Evolutionary conservation across 257 asterid species (phyloP), one percentile per base, ranked within the genome.

Genomic region (Solanum virginianum): DNA sequence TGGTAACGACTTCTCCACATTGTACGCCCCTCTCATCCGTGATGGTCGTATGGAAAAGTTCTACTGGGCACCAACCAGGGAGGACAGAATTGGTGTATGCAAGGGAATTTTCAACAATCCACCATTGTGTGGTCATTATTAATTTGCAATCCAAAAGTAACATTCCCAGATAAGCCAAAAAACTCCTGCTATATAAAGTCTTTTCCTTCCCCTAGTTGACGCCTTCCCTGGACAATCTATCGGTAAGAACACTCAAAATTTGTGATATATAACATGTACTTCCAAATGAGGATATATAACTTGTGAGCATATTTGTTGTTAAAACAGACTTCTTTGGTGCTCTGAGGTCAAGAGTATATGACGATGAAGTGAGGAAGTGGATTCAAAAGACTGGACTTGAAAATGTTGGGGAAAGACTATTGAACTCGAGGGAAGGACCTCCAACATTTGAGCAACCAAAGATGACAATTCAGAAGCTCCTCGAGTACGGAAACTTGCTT

Each of bases 21-120:
- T 94, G 80, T 94, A 94, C 26, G 98, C 98, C 2, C 98, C 98
- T 3, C 94, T 94, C 77, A 94, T 94, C 84, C 98, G 98, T 79
- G 98, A 94, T 72, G 98, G 98, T 22, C 98, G 98, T 83, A 94
- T 94, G 98, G 98, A 94, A 92, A 94, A 94, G 90, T 94, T 93
- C 92, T 94, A 94, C 89, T 94, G 98, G 98, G 97, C 98, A 11
- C 98, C 98, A 13, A 94, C 97, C 43, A 94, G 98, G 0, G 97
- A 92, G 7, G 98, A 95, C 85, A 91, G 98, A 18, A 89, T 93
- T 75, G 98, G 98, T 43, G 97, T 95, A 39, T 93, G 97, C 88
- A 88, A n/a, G 71, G 97, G 98, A 29, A 94, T 94, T n/a, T n/a
- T n/a, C n/a, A n/a, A n/a, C n/a, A n/a, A n/a, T n/a, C n/a, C n/a